Evolutionary conservation across 2,329 filamentous ascomycete genomes (phyloP).

Genomic region (Rutstroemia sp.): DNA sequence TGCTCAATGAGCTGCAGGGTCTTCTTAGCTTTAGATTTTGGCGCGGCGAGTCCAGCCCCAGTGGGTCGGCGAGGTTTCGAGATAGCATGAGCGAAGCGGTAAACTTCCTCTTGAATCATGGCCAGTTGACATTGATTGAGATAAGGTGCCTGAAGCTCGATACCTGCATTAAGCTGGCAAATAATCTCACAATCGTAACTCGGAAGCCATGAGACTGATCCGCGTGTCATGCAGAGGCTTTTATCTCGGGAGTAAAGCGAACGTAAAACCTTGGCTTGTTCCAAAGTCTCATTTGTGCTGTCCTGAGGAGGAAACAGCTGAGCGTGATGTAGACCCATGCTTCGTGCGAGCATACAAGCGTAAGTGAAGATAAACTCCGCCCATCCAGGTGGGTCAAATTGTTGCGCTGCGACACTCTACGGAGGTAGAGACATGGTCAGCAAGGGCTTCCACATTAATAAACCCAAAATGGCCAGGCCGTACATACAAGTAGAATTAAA

Average conservation of each 20-base stretch:
- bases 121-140: background rate
- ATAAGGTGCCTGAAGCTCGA: background rate
- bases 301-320: constrained; percentile 3
- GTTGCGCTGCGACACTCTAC: constrained; percentile 7
- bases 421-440: background rate
- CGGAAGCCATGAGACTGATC: constrained; percentile 7
- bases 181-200: constrained; percentile 3
- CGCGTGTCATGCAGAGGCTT: constrained; percentile 7
- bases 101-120: background rate
- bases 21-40: background rate
- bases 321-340: constrained; percentile 3
- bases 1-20: background rate
- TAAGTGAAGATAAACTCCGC: constrained; percentile 7
- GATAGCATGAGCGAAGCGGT: background rate
- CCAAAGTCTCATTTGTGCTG: background rate
- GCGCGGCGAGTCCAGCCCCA: too few species aligned
- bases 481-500: constrained; percentile 8
- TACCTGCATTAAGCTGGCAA: background rate
- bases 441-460: background rate
- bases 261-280: constrained; percentile 5
- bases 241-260: constrained; percentile 5
- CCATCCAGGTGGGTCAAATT: constrained; percentile 8
- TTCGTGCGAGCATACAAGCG: constrained; percentile 7
- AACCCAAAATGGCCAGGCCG: background rate
- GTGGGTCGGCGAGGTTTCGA: background rate